phyloP scores from a whole-genome alignment of 306 rosid genomes.

The Vicia sativa region DNA sequence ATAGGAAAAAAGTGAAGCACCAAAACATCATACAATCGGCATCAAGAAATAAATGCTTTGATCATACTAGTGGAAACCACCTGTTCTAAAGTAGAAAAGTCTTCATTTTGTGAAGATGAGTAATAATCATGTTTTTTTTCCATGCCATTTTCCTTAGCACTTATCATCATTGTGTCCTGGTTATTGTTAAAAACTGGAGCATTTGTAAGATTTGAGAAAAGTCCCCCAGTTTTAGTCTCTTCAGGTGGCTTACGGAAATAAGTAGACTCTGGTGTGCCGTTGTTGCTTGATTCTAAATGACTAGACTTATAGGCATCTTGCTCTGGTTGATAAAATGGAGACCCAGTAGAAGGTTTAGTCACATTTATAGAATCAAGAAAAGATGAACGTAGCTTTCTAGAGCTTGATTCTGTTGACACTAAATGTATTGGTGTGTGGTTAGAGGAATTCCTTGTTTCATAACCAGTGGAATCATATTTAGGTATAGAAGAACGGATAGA shows the following conservation, averaged over 20 bases:
- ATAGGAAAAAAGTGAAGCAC: constrained; percentile 22
- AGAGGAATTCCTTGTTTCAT: constrained; percentile 51
- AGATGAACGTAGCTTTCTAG: constrained; percentile 80
- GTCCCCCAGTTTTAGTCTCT: constrained; percentile 48
- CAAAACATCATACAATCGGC: constrained; percentile 3
- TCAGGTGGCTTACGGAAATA: constrained; percentile 50
- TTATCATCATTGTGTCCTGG: constrained; percentile 44
- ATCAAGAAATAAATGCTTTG: constrained; percentile 25
- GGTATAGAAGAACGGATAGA: constrained; percentile 49
- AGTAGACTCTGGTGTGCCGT: constrained; percentile 44
- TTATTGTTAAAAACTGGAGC: constrained; percentile 43
- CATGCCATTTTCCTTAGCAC: constrained; percentile 56
- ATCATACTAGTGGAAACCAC: constrained; percentile 49
- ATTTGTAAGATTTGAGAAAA: constrained; percentile 46
- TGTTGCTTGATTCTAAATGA: constrained; percentile 48
- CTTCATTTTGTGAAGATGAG: constrained; percentile 72
- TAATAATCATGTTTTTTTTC: constrained; percentile 59
- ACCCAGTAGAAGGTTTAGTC: constrained; percentile 57
- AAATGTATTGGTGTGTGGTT: constrained; percentile 51
- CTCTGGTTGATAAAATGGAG: constrained; percentile 51
- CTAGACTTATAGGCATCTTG: constrained; percentile 49
- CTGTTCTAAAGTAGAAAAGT: constrained; percentile 95
- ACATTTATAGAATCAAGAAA: constrained; percentile 84
- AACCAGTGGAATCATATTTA: constrained; percentile 49
- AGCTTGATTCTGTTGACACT: constrained; percentile 54